Evolutionary conservation across 2,329 filamentous ascomycete species (phyloP).

Genomic region (Cryphonectria japonica): DNA sequence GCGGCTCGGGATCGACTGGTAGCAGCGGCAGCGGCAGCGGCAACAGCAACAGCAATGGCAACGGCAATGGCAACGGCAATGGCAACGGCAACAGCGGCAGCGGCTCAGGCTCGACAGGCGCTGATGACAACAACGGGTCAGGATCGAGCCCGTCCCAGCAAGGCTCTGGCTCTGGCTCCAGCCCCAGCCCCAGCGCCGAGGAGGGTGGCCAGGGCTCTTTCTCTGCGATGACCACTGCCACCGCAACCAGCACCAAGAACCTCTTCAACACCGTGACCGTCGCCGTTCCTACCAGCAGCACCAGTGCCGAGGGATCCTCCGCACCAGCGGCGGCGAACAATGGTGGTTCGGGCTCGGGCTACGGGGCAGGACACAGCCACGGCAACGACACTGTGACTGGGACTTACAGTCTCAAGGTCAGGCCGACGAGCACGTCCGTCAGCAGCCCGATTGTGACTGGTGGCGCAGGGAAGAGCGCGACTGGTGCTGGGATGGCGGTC

Average conservation of each 20-base stretch:
- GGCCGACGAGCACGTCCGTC: constrained; percentile 7
- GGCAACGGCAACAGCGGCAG: constrained; percentile 4
- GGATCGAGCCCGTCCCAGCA: constrained; percentile 2
- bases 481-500: constrained; percentile 14
- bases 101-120: not conserved
- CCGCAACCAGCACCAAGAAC: constrained; percentile 8
- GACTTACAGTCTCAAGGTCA: constrained; percentile 24
- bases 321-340: constrained; percentile 22
- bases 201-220: not conserved
- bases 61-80: not conserved
- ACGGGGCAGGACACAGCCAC: not conserved
- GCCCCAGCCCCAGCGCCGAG: constrained; percentile 8
- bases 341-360: constrained; percentile 21
- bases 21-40: not conserved
- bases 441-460: constrained; percentile 21
- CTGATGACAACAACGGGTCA: not conserved
- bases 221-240: not conserved
- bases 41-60: constrained; percentile 7
- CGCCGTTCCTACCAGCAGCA: not conserved
- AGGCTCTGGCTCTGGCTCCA: constrained; percentile 9
- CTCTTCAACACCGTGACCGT: constrained; percentile 13
- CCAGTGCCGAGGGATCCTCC: constrained; percentile 7
- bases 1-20: not conserved
- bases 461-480: constrained; percentile 11
- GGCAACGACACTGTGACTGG: constrained; percentile 22